Conservation (phyloP, 1,284 basidiomycete genomes). For the Microbotryum violaceum region DNA sequence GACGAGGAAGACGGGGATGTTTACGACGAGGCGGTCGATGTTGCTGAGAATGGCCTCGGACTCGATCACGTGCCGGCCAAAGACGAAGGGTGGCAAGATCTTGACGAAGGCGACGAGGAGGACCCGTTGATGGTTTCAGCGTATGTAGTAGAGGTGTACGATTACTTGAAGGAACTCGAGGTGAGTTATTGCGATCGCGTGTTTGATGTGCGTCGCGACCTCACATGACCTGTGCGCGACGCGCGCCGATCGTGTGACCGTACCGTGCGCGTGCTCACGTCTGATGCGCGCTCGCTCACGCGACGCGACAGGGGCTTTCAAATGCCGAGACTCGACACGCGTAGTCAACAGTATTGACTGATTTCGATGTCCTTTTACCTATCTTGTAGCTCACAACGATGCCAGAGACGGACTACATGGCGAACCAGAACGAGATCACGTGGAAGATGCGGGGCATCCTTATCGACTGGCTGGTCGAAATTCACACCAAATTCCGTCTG, state of each 20-base stretch:
- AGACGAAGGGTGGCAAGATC: conserved; percentile 63
- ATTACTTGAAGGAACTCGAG: conserved; percentile 72
- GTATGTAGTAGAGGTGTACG: conserved; percentile 89
- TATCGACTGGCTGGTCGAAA: conserved; percentile 94
- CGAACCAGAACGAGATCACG: conserved; percentile 76
- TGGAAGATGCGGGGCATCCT: conserved; percentile 91
- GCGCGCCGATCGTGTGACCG: too few species aligned
- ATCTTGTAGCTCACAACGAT: conserved; percentile 60
- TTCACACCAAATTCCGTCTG: conserved; percentile 82
- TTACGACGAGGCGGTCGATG: conserved; percentile 9
- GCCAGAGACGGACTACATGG: conserved; percentile 85
- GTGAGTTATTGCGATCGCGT: conserved; percentile 40
- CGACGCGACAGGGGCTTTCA: background rate
- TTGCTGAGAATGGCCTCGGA: conserved; percentile 26
- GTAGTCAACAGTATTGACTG: conserved; percentile 9
- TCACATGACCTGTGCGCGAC: background rate
- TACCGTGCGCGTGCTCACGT: background rate
- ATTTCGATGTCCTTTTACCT: conserved; percentile 1
- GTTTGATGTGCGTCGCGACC: conserved; percentile 42
- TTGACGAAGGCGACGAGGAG: conserved; percentile 86
- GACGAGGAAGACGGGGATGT: conserved; percentile 8
- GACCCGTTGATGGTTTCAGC: conserved; percentile 96
- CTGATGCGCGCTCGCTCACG: background rate
- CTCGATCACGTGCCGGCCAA: conserved; percentile 40
- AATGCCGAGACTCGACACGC: background rate